Evolutionary conservation across 805 yeast species (phyloP).

Genomic region (Candida peoriensis): DNA sequence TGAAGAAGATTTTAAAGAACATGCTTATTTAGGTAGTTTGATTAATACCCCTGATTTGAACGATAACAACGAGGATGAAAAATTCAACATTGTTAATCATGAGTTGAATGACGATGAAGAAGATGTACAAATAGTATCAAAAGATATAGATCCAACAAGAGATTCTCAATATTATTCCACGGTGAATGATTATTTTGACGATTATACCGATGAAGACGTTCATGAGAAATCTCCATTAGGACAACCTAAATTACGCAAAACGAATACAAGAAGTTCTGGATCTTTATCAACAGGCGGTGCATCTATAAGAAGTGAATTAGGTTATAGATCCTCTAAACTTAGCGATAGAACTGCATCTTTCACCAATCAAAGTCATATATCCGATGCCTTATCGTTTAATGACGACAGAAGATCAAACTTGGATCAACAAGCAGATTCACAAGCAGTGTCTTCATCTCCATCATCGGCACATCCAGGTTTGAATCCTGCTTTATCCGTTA

Average conservation of each 20-base stretch:
- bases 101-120: neutral
- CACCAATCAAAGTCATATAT: slow-evolving; percentile 18
- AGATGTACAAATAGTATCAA: neutral
- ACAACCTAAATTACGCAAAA: neutral
- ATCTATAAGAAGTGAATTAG: slow-evolving; percentile 24
- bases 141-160: slow-evolving; percentile 2
- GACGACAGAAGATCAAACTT: slow-evolving; percentile 4
- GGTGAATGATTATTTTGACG: slow-evolving; percentile 23
- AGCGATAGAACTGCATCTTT: slow-evolving; percentile 22
- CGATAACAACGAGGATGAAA: slow-evolving; percentile 1
- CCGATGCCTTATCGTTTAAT: too few relatives aligned
- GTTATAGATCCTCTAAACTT: slow-evolving; percentile 18
- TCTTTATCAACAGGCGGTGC: slow-evolving; percentile 28
- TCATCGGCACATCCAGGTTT: slow-evolving; percentile 4
- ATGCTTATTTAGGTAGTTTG: slow-evolving; percentile 20
- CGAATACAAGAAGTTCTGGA: slow-evolving; percentile 19
- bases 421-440: slow-evolving; percentile 7
- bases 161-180: slow-evolving; percentile 22
- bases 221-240: slow-evolving; percentile 1
- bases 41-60: slow-evolving; percentile 18
- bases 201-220: slow-evolving; percentile 17
- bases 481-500: slow-evolving; percentile 30
- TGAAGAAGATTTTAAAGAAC: slow-evolving; percentile 12
- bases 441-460: slow-evolving; percentile 3
- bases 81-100: neutral